Base-by-base conservation (phyloP, 73 alveolate species). In the Paramecium tetraurelia region DNA sequence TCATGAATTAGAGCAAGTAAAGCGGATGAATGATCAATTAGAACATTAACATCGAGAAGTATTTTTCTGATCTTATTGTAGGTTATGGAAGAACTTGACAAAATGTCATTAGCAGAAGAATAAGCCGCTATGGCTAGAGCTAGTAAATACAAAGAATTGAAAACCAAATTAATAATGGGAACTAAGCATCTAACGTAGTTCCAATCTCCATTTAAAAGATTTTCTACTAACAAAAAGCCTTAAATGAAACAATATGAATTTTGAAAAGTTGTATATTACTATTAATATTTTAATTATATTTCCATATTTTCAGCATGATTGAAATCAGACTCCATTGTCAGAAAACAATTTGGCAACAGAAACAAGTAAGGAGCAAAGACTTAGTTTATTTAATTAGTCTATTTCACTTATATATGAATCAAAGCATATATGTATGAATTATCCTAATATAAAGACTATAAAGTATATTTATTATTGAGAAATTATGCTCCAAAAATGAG, bases 401-500 rank as follows among this genome's bases (percentile, higher is more conserved):
- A 63, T 27, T 63, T 41, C 57, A 44, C n/a, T n/a, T n/a, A n/a
- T 97, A 90, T 94, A 95, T 95, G 99, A 95, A 95, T 98, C 69
- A 95, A 96, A 97, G 98, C 69, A 87, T 27, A 68, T 27, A 2
- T 44, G 18, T 59, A 0, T 59, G 35, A 59, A 16, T 59, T 24
- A 24, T 24, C 77, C 8, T 24, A 7, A 40, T 6, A 18, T 85
- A 7, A 14, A 92, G 98, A 96, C 38, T 85, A 93, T 48, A 89
- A 95, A 83, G 95, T 97, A 57, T 96, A 95, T 93, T 93, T 92
- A 89, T 8, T 94, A 14, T 93, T 96, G 93, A 92, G 96, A 72
- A 95, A 96, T 88, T 95, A 97, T 95, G 46, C 92, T 92, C 98
- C 99, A 14, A 99, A 98, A 95, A 97, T 98, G 70, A 4, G 10